Evolutionary conservation across 208 protist species (phyloP).

Genomic region (Porcisia hertigi): DNA sequence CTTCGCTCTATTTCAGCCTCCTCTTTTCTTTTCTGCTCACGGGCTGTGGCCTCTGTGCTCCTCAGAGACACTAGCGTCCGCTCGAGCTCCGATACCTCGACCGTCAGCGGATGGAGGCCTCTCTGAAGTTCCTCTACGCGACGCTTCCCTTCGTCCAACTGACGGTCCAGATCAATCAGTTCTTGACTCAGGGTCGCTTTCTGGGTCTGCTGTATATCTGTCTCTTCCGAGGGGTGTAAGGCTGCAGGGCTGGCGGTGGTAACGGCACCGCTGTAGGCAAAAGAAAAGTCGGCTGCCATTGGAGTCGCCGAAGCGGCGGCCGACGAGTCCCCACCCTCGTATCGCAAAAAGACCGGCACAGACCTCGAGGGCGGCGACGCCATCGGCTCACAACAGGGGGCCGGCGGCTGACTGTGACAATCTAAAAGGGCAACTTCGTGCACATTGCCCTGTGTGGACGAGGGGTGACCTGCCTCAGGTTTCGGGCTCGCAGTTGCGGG

Average conservation of each 20-base stretch:
- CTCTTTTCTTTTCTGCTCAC: neutral
- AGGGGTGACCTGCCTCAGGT: neutral
- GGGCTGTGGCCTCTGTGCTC: constrained; percentile 6
- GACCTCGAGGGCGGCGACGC: neutral
- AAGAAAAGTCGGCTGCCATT: neutral
- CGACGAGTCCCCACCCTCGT: neutral
- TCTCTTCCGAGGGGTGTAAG: neutral
- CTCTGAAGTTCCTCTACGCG: constrained; percentile 21
- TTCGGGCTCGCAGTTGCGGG: neutral
- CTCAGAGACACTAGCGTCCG: constrained; percentile 3
- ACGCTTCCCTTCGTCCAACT: constrained; percentile 4
- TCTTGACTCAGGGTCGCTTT: neutral
- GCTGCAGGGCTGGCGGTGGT: neutral
- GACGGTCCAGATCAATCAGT: constrained; percentile 7
- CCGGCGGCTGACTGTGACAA: neutral
- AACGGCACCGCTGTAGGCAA: neutral
- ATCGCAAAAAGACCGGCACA: constrained; percentile 15
- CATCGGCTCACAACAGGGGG: neutral
- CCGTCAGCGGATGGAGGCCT: constrained; percentile 3
- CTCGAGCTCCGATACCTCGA: constrained; percentile 15
- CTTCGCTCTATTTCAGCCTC: neutral
- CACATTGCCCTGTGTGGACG: neutral
- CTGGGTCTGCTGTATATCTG: neutral
- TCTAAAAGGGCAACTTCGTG: neutral
- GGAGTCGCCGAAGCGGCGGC: neutral